phyloP scores from a whole-genome alignment of 2,329 filamentous ascomycete genomes.

The Claviceps cyperi region DNA sequence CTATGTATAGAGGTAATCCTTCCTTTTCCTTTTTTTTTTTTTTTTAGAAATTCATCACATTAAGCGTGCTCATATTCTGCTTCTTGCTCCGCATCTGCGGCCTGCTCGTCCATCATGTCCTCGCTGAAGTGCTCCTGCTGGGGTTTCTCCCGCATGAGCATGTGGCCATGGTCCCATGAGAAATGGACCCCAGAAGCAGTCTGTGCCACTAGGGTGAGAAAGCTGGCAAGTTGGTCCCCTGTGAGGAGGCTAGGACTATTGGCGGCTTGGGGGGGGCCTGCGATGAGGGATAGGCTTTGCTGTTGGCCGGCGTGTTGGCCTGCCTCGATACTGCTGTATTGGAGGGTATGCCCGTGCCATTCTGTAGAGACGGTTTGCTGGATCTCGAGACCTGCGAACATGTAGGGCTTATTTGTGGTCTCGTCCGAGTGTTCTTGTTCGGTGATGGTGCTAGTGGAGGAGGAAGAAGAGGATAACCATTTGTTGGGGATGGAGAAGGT shows the following conservation, averaged over 20 bases:
- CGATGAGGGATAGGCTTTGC: slow-evolving; percentile 31
- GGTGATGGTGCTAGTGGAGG: background rate
- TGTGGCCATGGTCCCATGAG: slow-evolving; percentile 21
- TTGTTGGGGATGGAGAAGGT: slow-evolving; percentile 18
- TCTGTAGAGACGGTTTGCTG: slow-evolving; percentile 29
- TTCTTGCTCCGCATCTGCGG: background rate
- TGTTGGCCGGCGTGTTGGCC: slow-evolving; percentile 35
- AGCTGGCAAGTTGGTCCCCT: slow-evolving; percentile 4
- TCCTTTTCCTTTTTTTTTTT: too few relatives aligned
- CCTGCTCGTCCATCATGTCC: slow-evolving; percentile 13
- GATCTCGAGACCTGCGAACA: slow-evolving; percentile 38
- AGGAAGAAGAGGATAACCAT: slow-evolving; percentile 3
- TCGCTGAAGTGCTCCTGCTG: slow-evolving; percentile 13
- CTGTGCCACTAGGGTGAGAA: slow-evolving; percentile 16
- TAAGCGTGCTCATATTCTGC: background rate
- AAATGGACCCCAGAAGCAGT: slow-evolving; percentile 18
- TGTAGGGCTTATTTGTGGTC: slow-evolving; percentile 15
- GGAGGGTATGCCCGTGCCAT: slow-evolving; percentile 30
- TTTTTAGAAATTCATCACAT: background rate
- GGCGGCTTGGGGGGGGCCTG: slow-evolving; percentile 1
- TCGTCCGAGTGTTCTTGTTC: background rate
- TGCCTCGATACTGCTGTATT: slow-evolving; percentile 37
- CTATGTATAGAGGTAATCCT: too few relatives aligned
- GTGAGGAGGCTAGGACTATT: background rate
- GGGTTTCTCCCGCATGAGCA: slow-evolving; percentile 13